Evolutionary conservation across 2,329 filamentous ascomycete genomes (phyloP).

Genomic region (Colletotrichum destructivum): DNA sequence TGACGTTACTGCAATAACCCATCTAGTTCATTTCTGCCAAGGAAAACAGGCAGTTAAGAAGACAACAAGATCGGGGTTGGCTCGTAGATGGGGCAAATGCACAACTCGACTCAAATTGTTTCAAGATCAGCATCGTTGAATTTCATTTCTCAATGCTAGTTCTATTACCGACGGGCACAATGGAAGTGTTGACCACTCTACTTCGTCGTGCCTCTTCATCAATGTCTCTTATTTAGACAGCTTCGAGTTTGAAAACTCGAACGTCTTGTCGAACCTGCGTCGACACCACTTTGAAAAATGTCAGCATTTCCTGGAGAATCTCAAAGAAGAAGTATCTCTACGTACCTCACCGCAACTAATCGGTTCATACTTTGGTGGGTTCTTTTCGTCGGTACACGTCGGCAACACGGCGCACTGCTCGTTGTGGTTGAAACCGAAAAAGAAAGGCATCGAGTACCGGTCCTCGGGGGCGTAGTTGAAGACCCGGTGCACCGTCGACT

Average conservation of each 20-base stretch:
- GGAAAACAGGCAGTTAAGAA: no score
- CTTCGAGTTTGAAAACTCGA: constrained; percentile 24
- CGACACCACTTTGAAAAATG: constrained; percentile 21
- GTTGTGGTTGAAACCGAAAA: constrained; percentile 69
- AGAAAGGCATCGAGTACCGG: constrained; percentile 70
- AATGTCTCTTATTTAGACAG: neutral
- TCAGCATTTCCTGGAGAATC: neutral
- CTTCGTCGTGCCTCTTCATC: no score
- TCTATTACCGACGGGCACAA: no score
- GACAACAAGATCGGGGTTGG: no score
- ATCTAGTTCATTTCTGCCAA: no score
- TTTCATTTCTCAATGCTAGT: no score
- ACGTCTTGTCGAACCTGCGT: constrained; percentile 33
- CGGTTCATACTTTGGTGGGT: constrained; percentile 65
- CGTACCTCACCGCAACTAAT: constrained; percentile 63
- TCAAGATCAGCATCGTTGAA: no score
- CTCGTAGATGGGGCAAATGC: no score
- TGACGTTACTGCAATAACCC: no score
- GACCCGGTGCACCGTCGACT: constrained; percentile 64
- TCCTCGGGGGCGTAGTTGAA: constrained; percentile 58
- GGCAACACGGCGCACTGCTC: constrained; percentile 64
- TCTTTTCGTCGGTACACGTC: constrained; percentile 60
- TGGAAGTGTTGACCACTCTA: no score
- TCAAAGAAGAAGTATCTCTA: neutral
- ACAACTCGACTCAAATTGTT: no score